Evolutionary conservation across 2,329 filamentous ascomycete genomes (phyloP), one percentile per base, ranked within the genome.

Genomic region (Blastomyces parvus): DNA sequence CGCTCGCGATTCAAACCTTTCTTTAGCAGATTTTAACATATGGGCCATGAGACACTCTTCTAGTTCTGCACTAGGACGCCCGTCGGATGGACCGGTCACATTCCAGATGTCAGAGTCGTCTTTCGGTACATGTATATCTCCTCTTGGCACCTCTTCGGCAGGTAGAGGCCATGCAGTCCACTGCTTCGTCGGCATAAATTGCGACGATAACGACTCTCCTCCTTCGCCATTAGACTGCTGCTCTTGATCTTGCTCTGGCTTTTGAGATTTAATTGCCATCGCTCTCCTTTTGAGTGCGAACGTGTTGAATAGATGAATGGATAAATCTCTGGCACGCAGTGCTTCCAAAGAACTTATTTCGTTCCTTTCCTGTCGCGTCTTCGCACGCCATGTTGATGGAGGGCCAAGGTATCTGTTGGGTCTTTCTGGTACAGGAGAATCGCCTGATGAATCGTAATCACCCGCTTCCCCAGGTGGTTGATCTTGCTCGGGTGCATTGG

Each of bases 131-230:
- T 73, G 60, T 65, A 89, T 82, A 25, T 78, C 78, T 17, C 80
- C 78, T 19, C 79, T 76, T 1, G 89, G 89, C 8, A 94, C 85
- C 33, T 82, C 76, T 8, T 79, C 76, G 4, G 83, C 79, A 25
- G 81, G 80, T 70, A 95, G 74, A 4, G 93, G 93, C 93, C 93
- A 97, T 0, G 91, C 89, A 22, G 89, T 90, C 92, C 93, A 97
- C 4, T 72, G 67, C 64, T 82, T 84, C 0, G 83, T 69, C 1
- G 83, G 80, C 19, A 74, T 68, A 68, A 82, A 79, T 2, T 60
- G 71, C 67, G 63, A 66, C 5, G 64, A 42, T 19, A 67, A 62
- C 48, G 66, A 64, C 25, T 59, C 62, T 38, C 67, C 2, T 66
- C 68, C 38, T 71, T 65, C 63, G 46, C 44, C 38, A 44, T 60